Evolutionary conservation across 2,329 filamentous ascomycete genomes (phyloP).

Genomic region (Tolypocladium endophyticum): DNA sequence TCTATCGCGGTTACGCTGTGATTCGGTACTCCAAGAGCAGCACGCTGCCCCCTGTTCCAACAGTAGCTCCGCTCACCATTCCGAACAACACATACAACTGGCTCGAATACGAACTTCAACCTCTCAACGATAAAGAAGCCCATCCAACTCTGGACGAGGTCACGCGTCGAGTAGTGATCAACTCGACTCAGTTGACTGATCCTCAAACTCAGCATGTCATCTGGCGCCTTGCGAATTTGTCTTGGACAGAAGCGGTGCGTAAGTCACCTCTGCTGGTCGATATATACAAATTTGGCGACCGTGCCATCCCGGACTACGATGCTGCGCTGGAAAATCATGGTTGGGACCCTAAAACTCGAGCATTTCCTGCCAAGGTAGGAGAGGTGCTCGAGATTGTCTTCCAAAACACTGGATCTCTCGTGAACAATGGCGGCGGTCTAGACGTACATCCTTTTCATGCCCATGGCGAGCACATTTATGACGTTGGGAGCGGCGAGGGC

Average conservation of each 20-base stretch:
- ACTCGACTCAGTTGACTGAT: slow-evolving; percentile 8
- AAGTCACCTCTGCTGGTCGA: neutral
- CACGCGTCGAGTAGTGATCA: slow-evolving; percentile 34
- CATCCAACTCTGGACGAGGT: slow-evolving; percentile 32
- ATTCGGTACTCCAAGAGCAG: slow-evolving; percentile 19
- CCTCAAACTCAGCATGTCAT: slow-evolving; percentile 1
- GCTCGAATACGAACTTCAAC: slow-evolving; percentile 35
- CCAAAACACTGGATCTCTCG: slow-evolving; percentile 22
- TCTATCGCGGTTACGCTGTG: slow-evolving; percentile 2
- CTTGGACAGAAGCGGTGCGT: slow-evolving; percentile 4
- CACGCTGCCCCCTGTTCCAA: slow-evolving; percentile 37
- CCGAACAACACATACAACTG: slow-evolving; percentile 25
- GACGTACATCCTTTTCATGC: slow-evolving; percentile 9
- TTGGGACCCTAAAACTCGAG: slow-evolving; percentile 38
- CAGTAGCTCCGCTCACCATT: slow-evolving; percentile 15
- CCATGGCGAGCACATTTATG: slow-evolving; percentile 8
- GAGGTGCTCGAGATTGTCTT: slow-evolving; percentile 46
- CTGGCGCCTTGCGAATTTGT: slow-evolving; percentile 6
- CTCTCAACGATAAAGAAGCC: slow-evolving; percentile 12
- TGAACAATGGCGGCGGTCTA: slow-evolving; percentile 15
- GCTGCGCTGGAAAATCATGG: slow-evolving; percentile 37
- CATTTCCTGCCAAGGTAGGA: slow-evolving; percentile 42
- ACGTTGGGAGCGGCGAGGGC: slow-evolving; percentile 7
- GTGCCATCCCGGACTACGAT: slow-evolving; percentile 33
- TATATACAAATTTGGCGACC: neutral